These are phyloP conservation scores for Hymenoscyphus fructigenus DNA, from an alignment of 2,329 filamentous ascomycete species.

Conservation along the genomic window DNA sequence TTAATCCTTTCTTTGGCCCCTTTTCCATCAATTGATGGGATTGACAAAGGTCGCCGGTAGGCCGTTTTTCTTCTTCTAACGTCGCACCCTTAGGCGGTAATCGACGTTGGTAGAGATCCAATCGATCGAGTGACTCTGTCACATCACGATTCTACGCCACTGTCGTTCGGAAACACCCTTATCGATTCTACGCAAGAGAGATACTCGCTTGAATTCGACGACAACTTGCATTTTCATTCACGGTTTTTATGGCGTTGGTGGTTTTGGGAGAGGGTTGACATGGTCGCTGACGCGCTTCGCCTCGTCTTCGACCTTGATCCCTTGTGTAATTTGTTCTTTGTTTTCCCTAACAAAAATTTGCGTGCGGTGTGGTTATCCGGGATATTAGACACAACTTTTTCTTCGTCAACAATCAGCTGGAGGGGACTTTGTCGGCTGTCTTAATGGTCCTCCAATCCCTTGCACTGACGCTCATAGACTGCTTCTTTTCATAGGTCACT, in stretches of 20 bases:
- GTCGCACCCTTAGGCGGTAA: slow-evolving; percentile 54
- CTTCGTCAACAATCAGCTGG: slow-evolving; percentile 2
- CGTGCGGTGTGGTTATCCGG: slow-evolving; percentile 22
- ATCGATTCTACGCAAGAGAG: slow-evolving; percentile 13
- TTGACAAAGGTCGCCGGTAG: slow-evolving; percentile 41
- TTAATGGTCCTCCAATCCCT: slow-evolving; percentile 9
- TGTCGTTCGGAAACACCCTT: not conserved
- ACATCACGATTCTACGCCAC: slow-evolving; percentile 5
- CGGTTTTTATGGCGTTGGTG: slow-evolving; percentile 36
- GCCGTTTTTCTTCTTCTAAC: slow-evolving; percentile 57
- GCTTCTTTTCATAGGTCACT: slow-evolving; percentile 9
- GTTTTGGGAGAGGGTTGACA: slow-evolving; percentile 28
- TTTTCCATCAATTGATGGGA: slow-evolving; percentile 38
- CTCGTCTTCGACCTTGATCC: slow-evolving; percentile 19
- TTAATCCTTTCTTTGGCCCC: slow-evolving; percentile 23
- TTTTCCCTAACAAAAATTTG: slow-evolving; percentile 27
- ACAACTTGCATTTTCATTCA: slow-evolving; percentile 29
- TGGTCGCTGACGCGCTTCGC: slow-evolving; percentile 24
- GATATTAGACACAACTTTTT: slow-evolving; percentile 16
- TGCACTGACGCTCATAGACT: slow-evolving; percentile 4
- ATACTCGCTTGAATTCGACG: slow-evolving; percentile 9
- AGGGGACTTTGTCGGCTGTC: slow-evolving; percentile 15
- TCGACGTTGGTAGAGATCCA: slow-evolving; percentile 53
- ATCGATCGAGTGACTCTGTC: slow-evolving; percentile 23
- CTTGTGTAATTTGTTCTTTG: slow-evolving; percentile 29